phyloP scores from a whole-genome alignment of 257 asterid genomes.

The Henckelia pumila region DNA sequence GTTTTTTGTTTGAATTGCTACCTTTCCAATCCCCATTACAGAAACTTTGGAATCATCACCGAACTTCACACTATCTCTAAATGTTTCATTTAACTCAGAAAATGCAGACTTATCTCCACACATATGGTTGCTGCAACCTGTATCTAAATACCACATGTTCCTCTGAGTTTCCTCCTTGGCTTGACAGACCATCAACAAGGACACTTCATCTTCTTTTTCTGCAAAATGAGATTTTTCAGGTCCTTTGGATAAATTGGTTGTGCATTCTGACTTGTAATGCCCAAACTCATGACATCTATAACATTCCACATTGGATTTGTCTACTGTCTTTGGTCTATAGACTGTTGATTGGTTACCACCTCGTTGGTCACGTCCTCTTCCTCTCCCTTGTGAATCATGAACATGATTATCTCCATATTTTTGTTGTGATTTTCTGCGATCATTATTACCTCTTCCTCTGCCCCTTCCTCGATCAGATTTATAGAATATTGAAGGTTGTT shows the following conservation, averaged over 20 bases:
- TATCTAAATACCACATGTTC: neutral
- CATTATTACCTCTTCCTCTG: neutral
- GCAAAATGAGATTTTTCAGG: neutral
- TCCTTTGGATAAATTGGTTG: too few relatives aligned
- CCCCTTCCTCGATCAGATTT: neutral
- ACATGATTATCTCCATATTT: neutral
- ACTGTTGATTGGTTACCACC: neutral
- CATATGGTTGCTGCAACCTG: too few relatives aligned
- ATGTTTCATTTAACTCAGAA: neutral
- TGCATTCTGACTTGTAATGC: too few relatives aligned
- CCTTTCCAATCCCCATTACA: neutral
- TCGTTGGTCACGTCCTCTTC: conserved; percentile 7
- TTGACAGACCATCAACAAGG: neutral
- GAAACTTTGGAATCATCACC: neutral
- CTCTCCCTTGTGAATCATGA: neutral
- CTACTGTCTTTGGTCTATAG: neutral
- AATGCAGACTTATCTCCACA: neutral
- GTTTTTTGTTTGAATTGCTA: neutral
- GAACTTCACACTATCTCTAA: neutral
- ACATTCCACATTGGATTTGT: conserved; percentile 20
- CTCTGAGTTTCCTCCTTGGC: neutral
- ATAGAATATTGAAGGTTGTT: too few relatives aligned
- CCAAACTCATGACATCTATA: conserved; percentile 20
- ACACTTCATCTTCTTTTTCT: neutral
- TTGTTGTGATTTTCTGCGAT: neutral